Conservation (phyloP, 116 monocot genomes). For the Zostera marina region DNA sequence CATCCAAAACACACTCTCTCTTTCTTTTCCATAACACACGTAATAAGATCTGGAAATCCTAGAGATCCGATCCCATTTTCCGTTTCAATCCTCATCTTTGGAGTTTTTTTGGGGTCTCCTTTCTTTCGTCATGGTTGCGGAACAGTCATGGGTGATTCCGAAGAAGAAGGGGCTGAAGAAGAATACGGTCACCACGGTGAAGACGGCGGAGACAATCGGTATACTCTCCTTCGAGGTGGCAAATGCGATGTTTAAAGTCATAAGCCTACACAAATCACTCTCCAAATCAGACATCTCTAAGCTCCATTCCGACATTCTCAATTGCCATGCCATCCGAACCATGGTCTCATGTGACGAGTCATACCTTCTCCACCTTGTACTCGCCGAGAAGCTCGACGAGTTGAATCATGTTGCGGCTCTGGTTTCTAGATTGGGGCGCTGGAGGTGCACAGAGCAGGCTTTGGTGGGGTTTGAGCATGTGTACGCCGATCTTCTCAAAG, state of each 20-base stretch:
- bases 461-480: constrained; percentile 75
- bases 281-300: constrained; percentile 30
- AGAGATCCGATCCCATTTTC: too few relatives aligned
- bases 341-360: constrained; percentile 38
- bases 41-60: too few relatives aligned
- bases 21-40: too few relatives aligned
- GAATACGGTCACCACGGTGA: background rate
- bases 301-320: constrained; percentile 22
- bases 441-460: constrained; percentile 43
- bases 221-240: constrained; percentile 77
- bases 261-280: constrained; percentile 43
- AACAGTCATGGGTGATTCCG: too few relatives aligned
- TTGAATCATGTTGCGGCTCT: constrained; percentile 53
- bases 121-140: too few relatives aligned
- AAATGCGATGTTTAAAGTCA: constrained; percentile 53
- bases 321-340: constrained; percentile 26
- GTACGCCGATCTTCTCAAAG: constrained; percentile 50
- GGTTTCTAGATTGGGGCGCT: constrained; percentile 57
- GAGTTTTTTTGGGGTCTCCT: too few relatives aligned
- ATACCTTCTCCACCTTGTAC: constrained; percentile 34
- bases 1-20: too few relatives aligned
- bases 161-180: too few relatives aligned
- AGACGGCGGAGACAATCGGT: constrained; percentile 21
- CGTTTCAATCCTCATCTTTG: too few relatives aligned
- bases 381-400: constrained; percentile 61